phyloP scores from a whole-genome alignment of 2,329 filamentous ascomycete genomes.

The Colletotrichum gigasporum region DNA sequence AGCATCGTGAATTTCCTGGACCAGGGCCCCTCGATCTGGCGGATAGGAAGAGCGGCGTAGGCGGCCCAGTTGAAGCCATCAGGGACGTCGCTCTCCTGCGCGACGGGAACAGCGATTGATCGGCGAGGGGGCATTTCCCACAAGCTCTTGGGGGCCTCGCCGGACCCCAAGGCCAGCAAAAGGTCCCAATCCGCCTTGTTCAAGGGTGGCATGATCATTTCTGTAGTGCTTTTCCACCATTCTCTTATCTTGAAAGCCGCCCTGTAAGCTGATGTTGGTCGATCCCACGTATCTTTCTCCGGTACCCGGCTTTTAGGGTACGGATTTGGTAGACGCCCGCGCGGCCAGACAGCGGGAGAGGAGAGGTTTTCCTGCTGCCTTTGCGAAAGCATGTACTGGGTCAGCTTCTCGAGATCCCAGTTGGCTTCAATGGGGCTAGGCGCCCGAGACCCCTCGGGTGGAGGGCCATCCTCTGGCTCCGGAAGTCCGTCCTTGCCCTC shows the following conservation, averaged over 20 bases:
- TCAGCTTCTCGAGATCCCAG: slow-evolving; percentile 59
- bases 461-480: too few species aligned
- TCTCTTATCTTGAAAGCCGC: slow-evolving; percentile 52
- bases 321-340: slow-evolving; percentile 35
- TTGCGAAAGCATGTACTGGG: slow-evolving; percentile 53
- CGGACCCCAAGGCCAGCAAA: slow-evolving; percentile 56
- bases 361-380: slow-evolving; percentile 39
- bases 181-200: slow-evolving; percentile 64
- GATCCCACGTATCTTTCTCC: slow-evolving; percentile 59
- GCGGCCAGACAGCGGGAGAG: slow-evolving; percentile 38
- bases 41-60: slow-evolving; percentile 50
- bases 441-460: too few species aligned
- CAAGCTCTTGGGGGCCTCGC: slow-evolving; percentile 45
- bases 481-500: too few species aligned
- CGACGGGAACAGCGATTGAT: slow-evolving; percentile 36
- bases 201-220: slow-evolving; percentile 64
- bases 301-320: slow-evolving; percentile 50
- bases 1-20: slow-evolving; percentile 46
- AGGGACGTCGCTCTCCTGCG: not conserved
- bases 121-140: slow-evolving; percentile 51
- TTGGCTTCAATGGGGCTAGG: slow-evolving; percentile 49
- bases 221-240: slow-evolving; percentile 57
- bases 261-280: slow-evolving; percentile 49
- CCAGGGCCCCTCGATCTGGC: slow-evolving; percentile 47
- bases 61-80: slow-evolving; percentile 52